Percentiles rank a stretch among this genome's conserved stretches.
Conservation (phyloP, 192 early-diverging fungal genomes). For the Radiomyces spectabilis region DNA sequence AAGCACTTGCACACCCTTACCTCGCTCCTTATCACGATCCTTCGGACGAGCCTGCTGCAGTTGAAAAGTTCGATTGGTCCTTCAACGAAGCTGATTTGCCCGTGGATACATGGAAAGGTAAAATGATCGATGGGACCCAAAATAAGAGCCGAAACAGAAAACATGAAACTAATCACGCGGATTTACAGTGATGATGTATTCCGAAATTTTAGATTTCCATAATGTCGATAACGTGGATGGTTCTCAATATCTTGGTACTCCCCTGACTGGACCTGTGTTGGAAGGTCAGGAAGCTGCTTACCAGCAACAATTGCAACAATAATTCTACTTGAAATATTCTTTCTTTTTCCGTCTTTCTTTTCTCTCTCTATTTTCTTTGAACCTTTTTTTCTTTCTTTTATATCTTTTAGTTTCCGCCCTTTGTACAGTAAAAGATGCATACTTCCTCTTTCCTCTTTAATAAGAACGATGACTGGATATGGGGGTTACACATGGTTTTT, state of each 20-base stretch:
- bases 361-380: too few species aligned
- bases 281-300: background rate
- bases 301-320: too few species aligned
- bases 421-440: too few species aligned
- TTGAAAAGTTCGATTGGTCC: conserved; percentile 86
- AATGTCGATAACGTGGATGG: conserved; percentile 47
- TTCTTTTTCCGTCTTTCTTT: too few species aligned
- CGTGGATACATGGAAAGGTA: conserved; percentile 75
- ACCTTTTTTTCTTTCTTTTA: too few species aligned
- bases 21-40: conserved; percentile 88
- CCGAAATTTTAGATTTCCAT: conserved; percentile 69
- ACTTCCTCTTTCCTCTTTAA: too few species aligned
- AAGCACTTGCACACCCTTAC: conserved; percentile 87
- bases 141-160: background rate
- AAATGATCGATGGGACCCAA: background rate
- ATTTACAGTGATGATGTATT: conserved; percentile 70
- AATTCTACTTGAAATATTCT: too few species aligned
- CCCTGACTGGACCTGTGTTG: conserved; percentile 21
- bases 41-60: conserved; percentile 77
- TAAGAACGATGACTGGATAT: too few species aligned
- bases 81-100: conserved; percentile 89
- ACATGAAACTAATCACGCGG: background rate
- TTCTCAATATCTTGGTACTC: conserved; percentile 29
- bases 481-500: too few species aligned
- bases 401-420: too few species aligned